Base-by-base conservation (phyloP, 2,329 filamentous ascomycete species). In the Diaporthe vexans region DNA sequence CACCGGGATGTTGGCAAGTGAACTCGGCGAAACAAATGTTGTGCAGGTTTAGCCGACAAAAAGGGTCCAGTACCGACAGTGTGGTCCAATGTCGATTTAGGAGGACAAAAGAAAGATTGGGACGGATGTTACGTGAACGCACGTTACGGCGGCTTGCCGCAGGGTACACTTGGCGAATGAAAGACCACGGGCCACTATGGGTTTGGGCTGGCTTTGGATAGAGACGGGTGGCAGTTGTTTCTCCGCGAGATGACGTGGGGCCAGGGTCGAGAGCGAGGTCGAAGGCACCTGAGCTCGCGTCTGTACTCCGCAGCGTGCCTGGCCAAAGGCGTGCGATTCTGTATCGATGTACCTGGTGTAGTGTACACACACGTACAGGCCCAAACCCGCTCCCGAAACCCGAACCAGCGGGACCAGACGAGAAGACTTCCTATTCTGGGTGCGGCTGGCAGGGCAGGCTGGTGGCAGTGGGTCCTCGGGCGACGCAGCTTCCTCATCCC, bases 401-500 rank as follows among this genome's bases (percentile, higher is more conserved):
- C 43, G 61, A 51, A 35, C 43, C 37, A 67, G 61, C 17, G 29
- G 57, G 48, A 26, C 46, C 24, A 52, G 63, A 26, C 46, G 58
- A 61, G 24, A 40, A 46, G 58, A 21, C 37, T 61, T 61, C 58
- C 58, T 61, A 19, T 46, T 46, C 40, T 26, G 58, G 58, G 37
- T 67, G 46, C 26, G 17, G 46, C 46, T 2, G 46, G 29, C 46
- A 51, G 29, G 61, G 46, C 29, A 24, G 21, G 61, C 29, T 52
- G 61, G 7, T 37, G 43, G 19, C 21, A 8, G 61, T 67, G 63
- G 63, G n/a, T 15, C 63, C 21, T n/a, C 29, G 29, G 46, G 61
- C 29, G 21, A 52, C 17, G 61, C 61, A 67, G 61, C 61, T 67
- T 67, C 61, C 61, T 67, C 61, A 67, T 67, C 1, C 61, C 61